Base-by-base conservation (phyloP, 106 monocot genomes). In the Hemerocallis citrina region DNA sequence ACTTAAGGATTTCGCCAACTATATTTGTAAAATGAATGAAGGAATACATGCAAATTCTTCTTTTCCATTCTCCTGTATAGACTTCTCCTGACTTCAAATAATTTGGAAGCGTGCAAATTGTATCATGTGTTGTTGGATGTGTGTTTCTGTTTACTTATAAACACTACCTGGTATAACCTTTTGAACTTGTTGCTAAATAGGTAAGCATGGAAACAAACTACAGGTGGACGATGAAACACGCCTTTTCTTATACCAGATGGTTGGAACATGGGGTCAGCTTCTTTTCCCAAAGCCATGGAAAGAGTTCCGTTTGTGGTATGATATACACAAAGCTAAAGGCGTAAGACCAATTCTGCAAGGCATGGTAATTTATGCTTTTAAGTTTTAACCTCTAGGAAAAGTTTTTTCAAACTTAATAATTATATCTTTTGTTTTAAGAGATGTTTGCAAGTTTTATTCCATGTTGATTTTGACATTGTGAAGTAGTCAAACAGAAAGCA, bases 251-350 rank as follows among this genome's bases (percentile, higher is more conserved):
- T 98, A 98, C 55, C 96, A 91, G 69, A 78, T 98, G 66, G 91
- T 98, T 59, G 91, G 91, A 32, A 98, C 96, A 17, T 98, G 96
- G 96, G 91, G 91, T 44, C 91, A 98, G 62, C 96, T 98, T 79
- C 87, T 98, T 20, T 98, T 98, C 68, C 96, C 96, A 71, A 98
- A 70, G 55, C 90, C 87, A 21, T 98, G 96, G 96, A 98, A 87
- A 72, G 91, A 98, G 65, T 98, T 98, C 55, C 86, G 96, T 13
- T 44, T 91, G 62, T 98, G 91, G 96, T 98, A 87, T 64, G 87
- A 96, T 74, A 54, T 33, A 44, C 84, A 87, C 67, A 96, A 96
- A 74, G 54, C 79, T 12, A 88, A 96, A 73, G 91, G 73, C 42
- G 73, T 81, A 29, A 81, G 81, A 70, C 96, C 91, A 52, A 52